These are phyloP conservation scores for Macrolepiota dolichaula DNA, from an alignment of 768 basidiomycete species.

Conservation along the genomic window DNA sequence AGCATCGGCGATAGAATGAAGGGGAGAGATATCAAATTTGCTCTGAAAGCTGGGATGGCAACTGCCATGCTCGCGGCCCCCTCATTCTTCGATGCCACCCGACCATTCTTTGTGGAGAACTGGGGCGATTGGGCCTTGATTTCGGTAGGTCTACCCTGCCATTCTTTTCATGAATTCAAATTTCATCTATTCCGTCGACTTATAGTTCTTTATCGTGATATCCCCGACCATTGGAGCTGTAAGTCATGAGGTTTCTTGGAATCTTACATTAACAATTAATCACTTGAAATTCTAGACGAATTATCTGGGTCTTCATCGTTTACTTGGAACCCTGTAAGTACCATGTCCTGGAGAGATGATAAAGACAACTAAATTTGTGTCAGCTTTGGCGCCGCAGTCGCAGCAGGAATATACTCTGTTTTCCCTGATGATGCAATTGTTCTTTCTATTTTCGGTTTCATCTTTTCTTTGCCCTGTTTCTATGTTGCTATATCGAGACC, in stretches of 20 bases:
- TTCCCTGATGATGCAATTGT: constrained; percentile 75
- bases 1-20: constrained; percentile 57
- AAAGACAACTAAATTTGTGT: constrained; percentile 10
- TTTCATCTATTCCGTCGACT: not conserved
- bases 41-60: constrained; percentile 83
- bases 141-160: constrained; percentile 50
- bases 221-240: constrained; percentile 88
- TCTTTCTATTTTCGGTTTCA: constrained; percentile 80
- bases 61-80: constrained; percentile 81
- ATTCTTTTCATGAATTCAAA: not conserved
- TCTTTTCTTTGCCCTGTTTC: constrained; percentile 93
- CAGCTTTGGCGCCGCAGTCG: constrained; percentile 78
- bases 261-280: constrained; percentile 10
- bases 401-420: constrained; percentile 65
- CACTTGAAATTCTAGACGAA: constrained; percentile 62
- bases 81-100: constrained; percentile 79
- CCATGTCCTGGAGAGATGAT: constrained; percentile 1
- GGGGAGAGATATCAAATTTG: constrained; percentile 81
- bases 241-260: constrained; percentile 14
- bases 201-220: constrained; percentile 87
- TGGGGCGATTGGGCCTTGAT: constrained; percentile 96
- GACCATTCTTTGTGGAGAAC: constrained; percentile 76
- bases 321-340: constrained; percentile 80
- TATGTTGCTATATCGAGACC: constrained; percentile 83
- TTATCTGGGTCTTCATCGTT: constrained; percentile 76